Base-by-base conservation (phyloP, 352 stramenopile genomes). In the Phytophthora hibernalis region DNA sequence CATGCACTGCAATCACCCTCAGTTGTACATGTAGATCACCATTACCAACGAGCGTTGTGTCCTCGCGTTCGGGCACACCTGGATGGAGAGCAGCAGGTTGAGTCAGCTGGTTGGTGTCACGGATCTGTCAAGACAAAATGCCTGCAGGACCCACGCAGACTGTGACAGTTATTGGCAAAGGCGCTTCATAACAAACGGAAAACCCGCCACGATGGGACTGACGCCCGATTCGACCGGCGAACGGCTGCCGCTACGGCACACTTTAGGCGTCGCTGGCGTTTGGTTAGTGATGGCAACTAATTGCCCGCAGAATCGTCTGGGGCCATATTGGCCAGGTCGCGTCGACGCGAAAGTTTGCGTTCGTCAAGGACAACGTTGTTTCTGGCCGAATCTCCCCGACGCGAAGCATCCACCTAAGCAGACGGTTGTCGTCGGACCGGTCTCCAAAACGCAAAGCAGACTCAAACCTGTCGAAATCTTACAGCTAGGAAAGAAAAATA, bases 21-120 rank as follows among this genome's bases (percentile, higher is more conserved):
- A 9, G 8, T 2, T 11, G n/a, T 18, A 4, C 43, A 55, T 11
- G n/a, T 18, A 4, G 50, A 55, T 59, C 65, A 60, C 44, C 57
- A 53, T 68, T 60, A 65, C 50, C 50, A 72, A 63, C 57, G 57
- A 33, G 49, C 50, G 43, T 63, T 44, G 58, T 72, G 28, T 24
- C 8, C 38, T 73, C 54, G 60, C 20, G 24, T 12, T 22, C 16
- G 28, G 37, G 38, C 31, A 54, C 58, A 68, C 40, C 45, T 69
- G 65, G 64, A 68, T 63, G 43, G 10, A 21, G 28, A 11, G 52
- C 51, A 62, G 60, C 33, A 54, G 33, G 33, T 70, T 68, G 51
- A 72, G 45, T 64, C 57, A 63, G 56, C 35, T 72, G 58, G 60
- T 37, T 22, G 0, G 18, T 30, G 48, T 54, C 28, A 56, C 21